Percentiles rank a stretch among this genome's conserved stretches.
Conservation (phyloP, 1,284 basidiomycete species). For the Ustilago esculenta region DNA sequence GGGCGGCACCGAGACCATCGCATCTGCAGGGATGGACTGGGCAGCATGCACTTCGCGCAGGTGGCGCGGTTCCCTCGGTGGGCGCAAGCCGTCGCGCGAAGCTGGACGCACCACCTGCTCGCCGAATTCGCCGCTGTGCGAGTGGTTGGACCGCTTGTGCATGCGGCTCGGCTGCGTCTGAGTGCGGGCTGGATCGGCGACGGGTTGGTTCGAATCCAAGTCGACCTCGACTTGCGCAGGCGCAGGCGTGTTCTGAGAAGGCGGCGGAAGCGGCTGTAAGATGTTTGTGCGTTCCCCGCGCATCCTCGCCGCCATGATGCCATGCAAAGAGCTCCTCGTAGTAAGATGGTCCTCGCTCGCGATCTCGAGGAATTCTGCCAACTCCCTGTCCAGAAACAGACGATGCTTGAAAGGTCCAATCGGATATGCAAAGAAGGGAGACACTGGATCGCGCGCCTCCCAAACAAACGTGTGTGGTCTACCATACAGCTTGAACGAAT, state of each 20-base stretch:
- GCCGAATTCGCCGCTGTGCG: too few species aligned
- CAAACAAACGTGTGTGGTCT: conserved; percentile 56
- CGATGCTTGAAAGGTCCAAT: conserved; percentile 70
- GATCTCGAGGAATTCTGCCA: conserved; percentile 80
- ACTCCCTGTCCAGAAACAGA: conserved; percentile 87
- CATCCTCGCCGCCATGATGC: conserved; percentile 66
- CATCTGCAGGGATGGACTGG: conserved; percentile 17
- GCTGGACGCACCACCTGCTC: conserved; percentile 6
- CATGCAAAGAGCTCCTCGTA: conserved; percentile 56
- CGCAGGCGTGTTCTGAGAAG: conserved; percentile 32
- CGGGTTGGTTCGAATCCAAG: conserved; percentile 31
- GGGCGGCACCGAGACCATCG: conserved; percentile 7
- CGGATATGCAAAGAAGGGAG: conserved; percentile 66
- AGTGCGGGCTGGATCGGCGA: too few species aligned
- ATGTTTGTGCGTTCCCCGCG: conserved; percentile 63
- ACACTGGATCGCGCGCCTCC: conserved; percentile 69
- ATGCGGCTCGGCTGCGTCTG: too few species aligned
- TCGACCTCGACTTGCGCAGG: too few species aligned
- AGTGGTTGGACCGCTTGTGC: too few species aligned
- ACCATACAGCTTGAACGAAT: conserved; percentile 66
- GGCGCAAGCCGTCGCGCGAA: conserved; percentile 21
- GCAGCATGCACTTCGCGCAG: too few species aligned
- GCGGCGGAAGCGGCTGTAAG: conserved; percentile 60
- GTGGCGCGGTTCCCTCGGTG: conserved; percentile 15
- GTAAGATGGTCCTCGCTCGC: conserved; percentile 73